Conservation (phyloP, 73 alveolate species). For the Paramecium biaurelia region DNA sequence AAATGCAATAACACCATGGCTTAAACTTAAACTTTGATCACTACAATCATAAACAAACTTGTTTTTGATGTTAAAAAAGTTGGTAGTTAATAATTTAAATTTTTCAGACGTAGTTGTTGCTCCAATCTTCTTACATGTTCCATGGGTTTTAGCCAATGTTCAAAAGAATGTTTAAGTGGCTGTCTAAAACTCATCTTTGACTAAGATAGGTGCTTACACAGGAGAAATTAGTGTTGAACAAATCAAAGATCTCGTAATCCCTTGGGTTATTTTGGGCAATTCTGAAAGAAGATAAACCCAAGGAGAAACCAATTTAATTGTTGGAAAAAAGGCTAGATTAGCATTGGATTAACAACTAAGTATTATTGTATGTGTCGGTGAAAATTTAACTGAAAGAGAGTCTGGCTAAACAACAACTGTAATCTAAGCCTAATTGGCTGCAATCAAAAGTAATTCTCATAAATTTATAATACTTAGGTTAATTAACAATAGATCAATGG, state of each 20-base stretch:
- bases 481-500: constrained; percentile 82
- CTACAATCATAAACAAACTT: constrained; percentile 72
- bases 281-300: constrained; percentile 96
- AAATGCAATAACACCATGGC: constrained; percentile 91
- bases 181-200: constrained; percentile 85
- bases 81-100: constrained; percentile 55
- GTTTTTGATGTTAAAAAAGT: constrained; percentile 75
- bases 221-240: constrained; percentile 98
- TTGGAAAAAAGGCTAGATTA: constrained; percentile 91
- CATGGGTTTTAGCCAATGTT: constrained; percentile 61
- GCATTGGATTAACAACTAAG: constrained; percentile 83
- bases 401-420: constrained; percentile 83
- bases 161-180: constrained; percentile 71
- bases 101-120: constrained; percentile 78
- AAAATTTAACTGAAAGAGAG: constrained; percentile 94
- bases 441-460: constrained; percentile 73
- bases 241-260: constrained; percentile 91
- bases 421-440: constrained; percentile 80
- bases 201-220: constrained; percentile 97
- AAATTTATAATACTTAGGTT: not conserved
- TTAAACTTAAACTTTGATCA: constrained; percentile 73
- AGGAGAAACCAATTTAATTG: constrained; percentile 93
- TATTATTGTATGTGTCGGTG: constrained; percentile 94
- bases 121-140: constrained; percentile 79
- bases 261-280: constrained; percentile 97